A percentile compares a stretch with the other conserved stretches of the same genome.
phyloP scores from a whole-genome alignment of 306 rosid genomes.

The Trifolium pratense region DNA sequence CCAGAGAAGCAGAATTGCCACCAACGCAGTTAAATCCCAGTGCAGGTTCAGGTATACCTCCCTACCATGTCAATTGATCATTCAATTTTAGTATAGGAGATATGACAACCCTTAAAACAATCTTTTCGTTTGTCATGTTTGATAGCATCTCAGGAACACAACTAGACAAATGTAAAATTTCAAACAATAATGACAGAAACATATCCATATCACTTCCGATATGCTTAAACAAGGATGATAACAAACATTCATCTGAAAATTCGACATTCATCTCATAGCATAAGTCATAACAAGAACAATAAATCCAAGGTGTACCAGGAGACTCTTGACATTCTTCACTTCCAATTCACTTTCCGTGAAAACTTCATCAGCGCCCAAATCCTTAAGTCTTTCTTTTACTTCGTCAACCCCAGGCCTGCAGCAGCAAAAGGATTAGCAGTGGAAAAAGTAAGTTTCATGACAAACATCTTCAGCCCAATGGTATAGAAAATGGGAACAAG shows the following conservation, averaged over 20 bases:
- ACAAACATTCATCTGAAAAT: slow-evolving; percentile 28
- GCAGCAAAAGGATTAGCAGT: slow-evolving; percentile 35
- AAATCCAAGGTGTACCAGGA: slow-evolving; percentile 66
- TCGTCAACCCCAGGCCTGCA: slow-evolving; percentile 76
- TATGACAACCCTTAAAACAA: slow-evolving; percentile 17
- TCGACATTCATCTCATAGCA: neutral
- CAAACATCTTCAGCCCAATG: neutral
- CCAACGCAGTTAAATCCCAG: slow-evolving; percentile 95
- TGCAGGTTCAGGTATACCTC: slow-evolving; percentile 72
- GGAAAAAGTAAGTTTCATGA: slow-evolving; percentile 17
- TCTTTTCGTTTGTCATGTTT: neutral
- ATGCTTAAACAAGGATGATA: slow-evolving; percentile 26
- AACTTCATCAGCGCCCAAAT: slow-evolving; percentile 85
- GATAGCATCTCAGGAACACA: neutral
- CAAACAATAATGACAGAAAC: slow-evolving; percentile 14
- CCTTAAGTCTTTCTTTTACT: slow-evolving; percentile 74
- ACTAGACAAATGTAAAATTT: neutral
- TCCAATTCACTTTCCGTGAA: slow-evolving; percentile 80
- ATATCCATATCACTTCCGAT: slow-evolving; percentile 24
- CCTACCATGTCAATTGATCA: slow-evolving; percentile 52
- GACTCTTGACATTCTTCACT: slow-evolving; percentile 84
- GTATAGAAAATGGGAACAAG: neutral
- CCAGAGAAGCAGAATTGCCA: slow-evolving; percentile 87
- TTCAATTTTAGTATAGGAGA: slow-evolving; percentile 27
- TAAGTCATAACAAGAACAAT: slow-evolving; percentile 27